A percentile compares a stretch with the other conserved stretches of the same genome.
phyloP scores from a whole-genome alignment of 2,329 filamentous ascomycete species.

The Passalora sequoiae region DNA sequence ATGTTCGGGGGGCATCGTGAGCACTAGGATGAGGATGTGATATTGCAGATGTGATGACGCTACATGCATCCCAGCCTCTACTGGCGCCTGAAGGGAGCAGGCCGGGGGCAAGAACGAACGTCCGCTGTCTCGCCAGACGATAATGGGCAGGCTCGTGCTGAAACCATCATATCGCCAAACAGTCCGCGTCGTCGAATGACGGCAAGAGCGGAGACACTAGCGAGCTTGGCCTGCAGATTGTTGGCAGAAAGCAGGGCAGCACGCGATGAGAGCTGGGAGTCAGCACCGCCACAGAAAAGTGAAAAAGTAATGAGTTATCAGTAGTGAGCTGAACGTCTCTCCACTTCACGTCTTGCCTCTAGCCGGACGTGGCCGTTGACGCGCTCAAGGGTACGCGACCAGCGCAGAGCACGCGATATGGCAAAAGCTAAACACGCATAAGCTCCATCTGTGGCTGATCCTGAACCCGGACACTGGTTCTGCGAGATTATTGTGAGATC shows the following conservation, averaged over 20 bases:
- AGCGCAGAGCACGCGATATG: slow-evolving; percentile 6
- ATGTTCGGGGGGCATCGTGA: no score
- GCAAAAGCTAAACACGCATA: slow-evolving; percentile 1
- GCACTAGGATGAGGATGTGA: no score
- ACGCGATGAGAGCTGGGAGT: neutral
- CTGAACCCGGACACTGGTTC: neutral
- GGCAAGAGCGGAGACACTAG: slow-evolving; percentile 1
- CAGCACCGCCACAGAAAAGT: slow-evolving; percentile 2
- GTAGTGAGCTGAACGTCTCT: no score
- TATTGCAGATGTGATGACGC: no score
- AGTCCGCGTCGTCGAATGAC: neutral
- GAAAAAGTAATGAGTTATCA: neutral
- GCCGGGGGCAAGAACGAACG: no score
- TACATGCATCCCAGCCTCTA: no score
- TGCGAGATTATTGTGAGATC: no score
- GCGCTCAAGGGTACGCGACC: slow-evolving; percentile 1
- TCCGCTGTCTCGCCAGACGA: no score
- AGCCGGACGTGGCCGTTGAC: slow-evolving; percentile 6
- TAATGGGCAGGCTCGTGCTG: no score
- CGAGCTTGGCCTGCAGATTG: neutral
- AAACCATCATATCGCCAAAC: no score
- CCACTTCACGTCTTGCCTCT: no score
- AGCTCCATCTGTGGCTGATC: neutral
- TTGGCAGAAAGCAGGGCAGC: neutral
- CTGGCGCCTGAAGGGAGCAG: no score